Conservation (phyloP, 495 filamentous ascomycete species). For the Terfezia boudieri region DNA sequence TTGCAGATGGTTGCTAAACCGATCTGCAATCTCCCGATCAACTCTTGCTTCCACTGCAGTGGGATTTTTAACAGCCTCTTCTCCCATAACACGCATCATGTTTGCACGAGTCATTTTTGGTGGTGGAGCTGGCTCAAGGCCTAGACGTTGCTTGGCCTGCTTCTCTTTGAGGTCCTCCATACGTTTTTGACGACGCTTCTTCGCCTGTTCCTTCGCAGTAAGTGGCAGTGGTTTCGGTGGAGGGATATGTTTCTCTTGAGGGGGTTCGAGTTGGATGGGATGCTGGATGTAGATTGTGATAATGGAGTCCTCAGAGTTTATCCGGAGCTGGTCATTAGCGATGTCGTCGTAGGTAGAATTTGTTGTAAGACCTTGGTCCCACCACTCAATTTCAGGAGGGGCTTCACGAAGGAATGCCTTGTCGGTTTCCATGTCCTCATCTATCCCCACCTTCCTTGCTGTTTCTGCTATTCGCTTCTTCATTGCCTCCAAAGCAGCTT, state of each 20-base stretch:
- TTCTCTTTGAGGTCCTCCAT: slow-evolving; percentile 86
- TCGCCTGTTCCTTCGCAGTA: slow-evolving; percentile 74
- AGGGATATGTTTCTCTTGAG: slow-evolving; percentile 63
- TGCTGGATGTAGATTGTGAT: slow-evolving; percentile 82
- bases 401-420: slow-evolving; percentile 52
- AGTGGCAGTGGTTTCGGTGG: slow-evolving; percentile 77
- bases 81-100: slow-evolving; percentile 90
- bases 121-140: slow-evolving; percentile 66
- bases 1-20: slow-evolving; percentile 48
- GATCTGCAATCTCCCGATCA: slow-evolving; percentile 70
- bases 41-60: slow-evolving; percentile 92
- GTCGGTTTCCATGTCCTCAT: slow-evolving; percentile 75
- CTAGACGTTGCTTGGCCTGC: slow-evolving; percentile 83
- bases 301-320: slow-evolving; percentile 57
- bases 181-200: slow-evolving; percentile 70
- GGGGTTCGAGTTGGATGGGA: slow-evolving; percentile 74
- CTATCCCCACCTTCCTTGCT: slow-evolving; percentile 64
- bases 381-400: slow-evolving; percentile 89
- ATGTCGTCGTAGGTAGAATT: slow-evolving; percentile 51
- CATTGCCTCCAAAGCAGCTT: slow-evolving; percentile 77
- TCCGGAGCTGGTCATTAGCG: slow-evolving; percentile 41
- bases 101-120: slow-evolving; percentile 93
- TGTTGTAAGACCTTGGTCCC: slow-evolving; percentile 73
- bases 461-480: slow-evolving; percentile 76
- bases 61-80: slow-evolving; percentile 91